phyloP scores from a whole-genome alignment of 371 early-diverging fungal genomes.

The Rhizopus arrhizus region DNA sequence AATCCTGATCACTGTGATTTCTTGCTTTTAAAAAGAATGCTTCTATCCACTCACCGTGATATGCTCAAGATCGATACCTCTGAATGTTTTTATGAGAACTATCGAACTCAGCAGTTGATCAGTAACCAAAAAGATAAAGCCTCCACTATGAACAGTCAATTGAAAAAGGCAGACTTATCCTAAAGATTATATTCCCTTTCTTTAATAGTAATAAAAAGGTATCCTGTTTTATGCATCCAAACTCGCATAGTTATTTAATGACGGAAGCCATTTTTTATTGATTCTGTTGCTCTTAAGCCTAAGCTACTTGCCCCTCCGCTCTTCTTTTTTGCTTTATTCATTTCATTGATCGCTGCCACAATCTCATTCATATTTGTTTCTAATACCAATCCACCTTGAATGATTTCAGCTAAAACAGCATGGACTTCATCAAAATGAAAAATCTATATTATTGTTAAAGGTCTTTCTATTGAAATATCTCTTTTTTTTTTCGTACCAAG shows the following conservation, averaged over 20 bases:
- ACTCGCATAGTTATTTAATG: constrained; percentile 19
- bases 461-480: constrained; percentile 1
- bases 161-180: not conserved
- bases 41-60: constrained; percentile 71
- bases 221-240: not conserved
- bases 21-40: constrained; percentile 47
- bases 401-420: constrained; percentile 76
- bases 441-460: constrained; percentile 44
- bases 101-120: constrained; percentile 79
- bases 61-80: constrained; percentile 83
- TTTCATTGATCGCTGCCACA: constrained; percentile 62
- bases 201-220: no score
- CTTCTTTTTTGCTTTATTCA: constrained; percentile 55
- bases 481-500: constrained; percentile 57
- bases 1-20: constrained; percentile 88
- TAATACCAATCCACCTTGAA: constrained; percentile 78
- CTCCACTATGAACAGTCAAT: not conserved
- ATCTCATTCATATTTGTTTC: constrained; percentile 71
- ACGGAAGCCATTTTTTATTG: constrained; percentile 46
- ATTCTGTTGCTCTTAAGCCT: constrained; percentile 45
- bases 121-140: not conserved
- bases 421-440: constrained; percentile 75
- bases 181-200: not conserved
- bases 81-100: constrained; percentile 85
- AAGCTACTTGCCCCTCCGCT: constrained; percentile 38